Base-by-base conservation (phyloP, 768 basidiomycete genomes). In the Scleroderma bovista region DNA sequence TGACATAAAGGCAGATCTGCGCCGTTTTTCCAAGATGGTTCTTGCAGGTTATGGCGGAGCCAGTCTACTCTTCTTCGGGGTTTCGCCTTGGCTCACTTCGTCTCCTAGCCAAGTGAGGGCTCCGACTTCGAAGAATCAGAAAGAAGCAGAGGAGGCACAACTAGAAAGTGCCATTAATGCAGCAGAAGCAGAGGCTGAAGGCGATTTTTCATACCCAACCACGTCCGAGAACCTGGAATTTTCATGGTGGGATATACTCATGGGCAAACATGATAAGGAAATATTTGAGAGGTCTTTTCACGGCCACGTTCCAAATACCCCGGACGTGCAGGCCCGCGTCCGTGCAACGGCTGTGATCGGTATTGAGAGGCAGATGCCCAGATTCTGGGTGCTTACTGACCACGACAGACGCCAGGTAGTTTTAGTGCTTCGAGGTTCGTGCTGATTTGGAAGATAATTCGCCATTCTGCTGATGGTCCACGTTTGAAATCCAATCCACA, bases 321-420 rank as follows among this genome's bases (percentile, higher is more conserved):
- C 46, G 34, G 58, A 65, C 20, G 46, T 63, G 41, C 61, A 57
- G 42, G 70, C 65, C 24, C 75, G 72, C 48, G 70, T 78, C 69
- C 75, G 75, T 49, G 70, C 78, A 8, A 80, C 78, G 6, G 83
- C 83, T 8, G 79, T 83, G 31, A 74, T 85, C 20, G 84, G 86
- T 13, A 70, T 75, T 42, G 83, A 84, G 55, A 76, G 79, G 52
- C 73, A 82, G 53, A 86, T 89, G 82, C 89, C 90, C 3, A 75
- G 87, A 32, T 92, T 85, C 62, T 92, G 90, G 88, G 83, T 91
- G 3, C 72, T 93, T 17, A 90, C 87, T 1, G 90, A 92, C 62
- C 85, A 93, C 59, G 75, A 75, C 40, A 75, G 89, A 34, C 70
- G 69, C 5, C 84, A 91, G 62, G 76, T 92, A 43, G 85, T 91